Conservation (phyloP, 2,329 filamentous ascomycete species). For the Juglanconis oblonga region DNA sequence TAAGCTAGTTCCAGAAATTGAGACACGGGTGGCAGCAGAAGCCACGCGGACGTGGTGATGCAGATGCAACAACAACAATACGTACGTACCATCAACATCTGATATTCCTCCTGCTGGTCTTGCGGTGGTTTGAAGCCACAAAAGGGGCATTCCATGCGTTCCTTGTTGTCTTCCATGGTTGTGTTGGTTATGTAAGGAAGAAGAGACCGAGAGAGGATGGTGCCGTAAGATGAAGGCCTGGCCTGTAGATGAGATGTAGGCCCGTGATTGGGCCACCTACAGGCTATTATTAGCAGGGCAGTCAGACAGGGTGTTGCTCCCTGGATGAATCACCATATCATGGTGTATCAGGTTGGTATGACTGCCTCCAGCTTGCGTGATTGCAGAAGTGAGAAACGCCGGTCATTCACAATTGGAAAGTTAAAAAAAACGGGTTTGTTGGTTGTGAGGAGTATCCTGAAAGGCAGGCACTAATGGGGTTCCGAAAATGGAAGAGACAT, state of each 20-base stretch:
- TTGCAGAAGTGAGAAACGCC: neutral
- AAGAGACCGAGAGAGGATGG: neutral
- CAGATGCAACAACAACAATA: neutral
- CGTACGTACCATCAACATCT: conserved; percentile 33
- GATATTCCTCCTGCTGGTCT: conserved; percentile 28
- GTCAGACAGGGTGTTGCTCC: neutral
- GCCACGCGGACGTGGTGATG: neutral
- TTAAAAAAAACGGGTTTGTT: neutral
- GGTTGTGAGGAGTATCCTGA: neutral
- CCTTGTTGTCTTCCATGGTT: neutral
- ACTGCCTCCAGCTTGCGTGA: neutral
- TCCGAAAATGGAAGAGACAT: conserved; percentile 12
- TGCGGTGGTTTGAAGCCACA: conserved; percentile 29
- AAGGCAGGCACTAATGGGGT: neutral
- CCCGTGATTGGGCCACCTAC: neutral
- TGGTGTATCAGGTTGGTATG: neutral
- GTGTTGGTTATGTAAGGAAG: neutral
- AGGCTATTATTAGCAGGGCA: neutral
- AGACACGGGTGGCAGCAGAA: neutral
- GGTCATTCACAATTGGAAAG: neutral
- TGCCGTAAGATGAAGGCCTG: neutral
- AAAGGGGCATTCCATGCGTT: conserved; percentile 31
- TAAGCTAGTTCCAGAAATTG: neutral
- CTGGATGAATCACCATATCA: neutral
- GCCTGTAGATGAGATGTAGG: neutral